Conservation (phyloP, 805 yeast genomes). For the Ogataea paraovalis region DNA sequence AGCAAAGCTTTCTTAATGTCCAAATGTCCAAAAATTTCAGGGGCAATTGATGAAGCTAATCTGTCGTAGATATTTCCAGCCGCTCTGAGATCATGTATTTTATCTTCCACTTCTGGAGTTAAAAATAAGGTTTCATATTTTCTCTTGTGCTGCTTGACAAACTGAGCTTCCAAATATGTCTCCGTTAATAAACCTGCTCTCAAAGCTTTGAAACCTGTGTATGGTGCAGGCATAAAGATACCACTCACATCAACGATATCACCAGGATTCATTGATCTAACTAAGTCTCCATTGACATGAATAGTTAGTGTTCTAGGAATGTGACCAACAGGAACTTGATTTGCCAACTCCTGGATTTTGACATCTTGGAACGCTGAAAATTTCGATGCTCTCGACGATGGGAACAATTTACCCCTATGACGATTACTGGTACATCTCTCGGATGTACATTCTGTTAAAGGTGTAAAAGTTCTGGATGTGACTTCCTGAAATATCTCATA, state of each 20-base stretch:
- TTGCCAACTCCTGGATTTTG: constrained; percentile 87
- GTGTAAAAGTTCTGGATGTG: constrained; percentile 75
- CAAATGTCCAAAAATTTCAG: constrained; percentile 91
- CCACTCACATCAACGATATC: constrained; percentile 93
- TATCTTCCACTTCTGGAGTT: constrained; percentile 50
- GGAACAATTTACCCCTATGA: constrained; percentile 82
- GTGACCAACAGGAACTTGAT: constrained; percentile 97
- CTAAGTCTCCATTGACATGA: constrained; percentile 90
- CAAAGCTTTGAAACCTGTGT: constrained; percentile 91
- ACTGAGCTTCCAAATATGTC: constrained; percentile 86
- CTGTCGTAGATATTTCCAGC: constrained; percentile 74
- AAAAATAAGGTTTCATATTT: constrained; percentile 68
- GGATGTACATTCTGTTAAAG: constrained; percentile 84
- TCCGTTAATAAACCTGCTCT: constrained; percentile 92
- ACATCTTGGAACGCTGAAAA: constrained; percentile 95
- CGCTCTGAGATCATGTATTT: constrained; percentile 50
- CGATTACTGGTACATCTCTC: constrained; percentile 73
- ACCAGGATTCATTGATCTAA: constrained; percentile 86
- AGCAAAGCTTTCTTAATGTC: constrained; percentile 91
- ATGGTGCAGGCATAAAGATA: constrained; percentile 88
- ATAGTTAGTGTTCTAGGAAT: constrained; percentile 85
- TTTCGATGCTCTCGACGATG: constrained; percentile 94
- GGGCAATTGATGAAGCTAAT: constrained; percentile 88
- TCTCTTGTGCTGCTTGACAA: constrained; percentile 81
- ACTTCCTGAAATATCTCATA: constrained; percentile 96